Conservation (phyloP, 805 yeast genomes). For the Wickerhamomyces bovis region DNA sequence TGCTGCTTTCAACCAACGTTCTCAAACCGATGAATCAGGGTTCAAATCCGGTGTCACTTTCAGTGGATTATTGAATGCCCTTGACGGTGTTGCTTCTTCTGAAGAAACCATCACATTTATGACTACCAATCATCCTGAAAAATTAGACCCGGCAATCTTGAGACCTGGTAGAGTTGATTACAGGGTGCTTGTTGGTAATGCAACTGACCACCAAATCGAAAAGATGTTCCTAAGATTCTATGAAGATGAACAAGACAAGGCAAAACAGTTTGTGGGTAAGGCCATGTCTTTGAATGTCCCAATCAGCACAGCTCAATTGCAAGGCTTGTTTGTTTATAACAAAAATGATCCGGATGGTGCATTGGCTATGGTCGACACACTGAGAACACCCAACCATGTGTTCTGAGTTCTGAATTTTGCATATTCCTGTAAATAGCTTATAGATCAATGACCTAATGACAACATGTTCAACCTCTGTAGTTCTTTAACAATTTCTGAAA, state of each 20-base stretch:
- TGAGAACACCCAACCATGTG: conserved; percentile 29
- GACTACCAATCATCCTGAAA: conserved; percentile 98
- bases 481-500: conserved; percentile 24
- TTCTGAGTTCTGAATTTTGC: conserved; percentile 21
- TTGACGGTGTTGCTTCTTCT: conserved; percentile 96
- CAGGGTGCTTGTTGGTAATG: conserved; percentile 78
- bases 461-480: conserved; percentile 28
- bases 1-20: conserved; percentile 86
- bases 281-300: conserved; percentile 42
- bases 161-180: conserved; percentile 94
- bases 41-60: conserved; percentile 88
- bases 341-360: conserved; percentile 80
- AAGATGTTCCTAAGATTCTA: conserved; percentile 88
- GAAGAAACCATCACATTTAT: conserved; percentile 94
- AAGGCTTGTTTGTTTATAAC: conserved; percentile 90
- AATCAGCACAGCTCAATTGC: conserved; percentile 89
- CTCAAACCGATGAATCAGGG: conserved; percentile 71
- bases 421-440: neutral
- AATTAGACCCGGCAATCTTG: conserved; percentile 84
- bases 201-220: conserved; percentile 73
- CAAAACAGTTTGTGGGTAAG: conserved; percentile 35
- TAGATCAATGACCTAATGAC: neutral
- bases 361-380: conserved; percentile 47
- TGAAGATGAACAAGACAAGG: conserved; percentile 51
- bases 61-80: conserved; percentile 86